Base-by-base conservation (phyloP, 1,139 yeast genomes). In the Lodderomyces pseudojiufengensis region DNA sequence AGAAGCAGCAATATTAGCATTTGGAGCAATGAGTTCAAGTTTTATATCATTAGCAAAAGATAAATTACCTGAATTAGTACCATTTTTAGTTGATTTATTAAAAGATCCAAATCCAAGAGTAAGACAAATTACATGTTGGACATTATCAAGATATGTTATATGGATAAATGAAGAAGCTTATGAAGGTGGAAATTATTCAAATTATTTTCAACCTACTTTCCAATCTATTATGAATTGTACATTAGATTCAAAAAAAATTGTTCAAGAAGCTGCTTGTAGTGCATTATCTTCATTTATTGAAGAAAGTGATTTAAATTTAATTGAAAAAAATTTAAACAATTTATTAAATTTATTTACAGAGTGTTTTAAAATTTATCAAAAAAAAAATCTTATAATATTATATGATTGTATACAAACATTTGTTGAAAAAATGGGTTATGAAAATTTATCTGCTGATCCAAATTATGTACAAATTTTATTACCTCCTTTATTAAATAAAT, bases 41-140 rank as follows among this genome's bases (percentile, higher is more conserved):
- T 88, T 95, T 49, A 69, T 82, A 37, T 85, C 82, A 38, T 72
- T 77, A 37, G 80, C 90, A 12, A 63, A 80, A 15, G 80, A 78
- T 29, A 84, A 84, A 50, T 65, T 92, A 32, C 95, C 96, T 1
- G 76, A 80, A 11, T 67, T 92, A 37, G 80, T 92, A 24, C 96
- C 95, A 27, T 90, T 82, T 52, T 69, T 92, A 44, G 90, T 88
- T 21, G 87, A 87, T 39, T 72, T 95, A 50, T 63, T 90, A 43
- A 70, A 70, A 38, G 97, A 90, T 56, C 59, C 64, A 10, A 84
- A 88, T 59, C 83, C 95, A 6, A 76, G 95, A 31, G 95, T 92
- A 8, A 74, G 97, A 47, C 95, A 87, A 57, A 92, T 92, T 37
- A 70, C 95, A 0, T 90, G 97, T 63, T 92, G 98, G 98, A 86